Conservation (phyloP, 169 alveolate species). For the Plasmodium berghei region DNA sequence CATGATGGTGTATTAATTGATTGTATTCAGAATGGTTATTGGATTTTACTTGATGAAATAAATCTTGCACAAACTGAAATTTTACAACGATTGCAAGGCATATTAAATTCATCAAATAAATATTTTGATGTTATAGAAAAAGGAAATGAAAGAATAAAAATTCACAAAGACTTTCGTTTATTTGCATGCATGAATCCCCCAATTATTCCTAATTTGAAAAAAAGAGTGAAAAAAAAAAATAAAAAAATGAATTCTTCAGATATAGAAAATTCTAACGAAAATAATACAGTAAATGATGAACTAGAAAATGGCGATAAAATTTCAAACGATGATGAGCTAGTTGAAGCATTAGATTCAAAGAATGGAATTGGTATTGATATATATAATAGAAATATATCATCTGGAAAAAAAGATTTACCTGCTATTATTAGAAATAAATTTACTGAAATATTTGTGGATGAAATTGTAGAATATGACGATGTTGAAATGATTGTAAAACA, state of each 20-base stretch:
- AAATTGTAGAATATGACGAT: slow-evolving; percentile 83
- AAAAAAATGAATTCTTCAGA: neutral
- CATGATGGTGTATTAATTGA: slow-evolving; percentile 97
- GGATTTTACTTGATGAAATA: slow-evolving; percentile 99
- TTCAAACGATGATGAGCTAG: neutral
- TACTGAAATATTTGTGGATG: slow-evolving; percentile 97
- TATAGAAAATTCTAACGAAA: slow-evolving; percentile 49
- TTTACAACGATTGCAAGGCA: slow-evolving; percentile 91
- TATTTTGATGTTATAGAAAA: slow-evolving; percentile 86
- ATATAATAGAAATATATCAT: slow-evolving; percentile 91
- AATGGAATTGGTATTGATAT: slow-evolving; percentile 79
- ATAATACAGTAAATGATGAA: slow-evolving; percentile 50
- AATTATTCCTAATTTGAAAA: slow-evolving; percentile 80
- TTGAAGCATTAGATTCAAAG: slow-evolving; percentile 79
- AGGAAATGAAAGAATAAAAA: slow-evolving; percentile 89
- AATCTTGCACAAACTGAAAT: slow-evolving; percentile 98
- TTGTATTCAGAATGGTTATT: slow-evolving; percentile 97
- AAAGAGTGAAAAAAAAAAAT: slow-evolving; percentile 16
- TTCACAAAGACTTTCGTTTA: slow-evolving; percentile 95
- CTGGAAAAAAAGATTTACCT: slow-evolving; percentile 98
- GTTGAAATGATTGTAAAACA: slow-evolving; percentile 77
- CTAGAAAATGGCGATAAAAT: neutral
- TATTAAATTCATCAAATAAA: slow-evolving; percentile 41
- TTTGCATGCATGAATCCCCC: slow-evolving; percentile 99
- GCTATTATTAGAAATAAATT: slow-evolving; percentile 92